phyloP scores from a whole-genome alignment of 768 basidiomycete genomes.

The Chiua virens region DNA sequence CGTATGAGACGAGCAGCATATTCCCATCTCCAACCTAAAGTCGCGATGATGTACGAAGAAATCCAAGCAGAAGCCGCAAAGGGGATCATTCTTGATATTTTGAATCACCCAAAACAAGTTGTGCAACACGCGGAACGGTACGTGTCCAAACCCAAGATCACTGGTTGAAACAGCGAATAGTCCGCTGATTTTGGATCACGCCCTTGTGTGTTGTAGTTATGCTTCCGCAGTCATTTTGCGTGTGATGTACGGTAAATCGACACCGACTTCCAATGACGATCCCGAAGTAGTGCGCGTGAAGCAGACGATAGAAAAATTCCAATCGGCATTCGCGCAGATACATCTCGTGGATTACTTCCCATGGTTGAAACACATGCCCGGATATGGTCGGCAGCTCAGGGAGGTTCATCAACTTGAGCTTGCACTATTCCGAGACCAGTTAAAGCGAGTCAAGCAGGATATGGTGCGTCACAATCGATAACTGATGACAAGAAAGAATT shows the following conservation, averaged over 20 bases:
- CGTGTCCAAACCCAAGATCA: not conserved
- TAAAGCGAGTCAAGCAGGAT: constrained; percentile 17
- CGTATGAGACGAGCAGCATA: constrained; percentile 55
- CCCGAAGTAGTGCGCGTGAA: constrained; percentile 19
- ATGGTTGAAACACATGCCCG: constrained; percentile 47
- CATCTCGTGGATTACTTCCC: constrained; percentile 36
- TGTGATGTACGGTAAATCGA: constrained; percentile 27
- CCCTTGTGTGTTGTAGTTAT: constrained; percentile 11
- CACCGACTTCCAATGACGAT: constrained; percentile 17
- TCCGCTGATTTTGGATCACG: not conserved
- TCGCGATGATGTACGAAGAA: constrained; percentile 43
- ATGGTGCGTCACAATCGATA: not conserved
- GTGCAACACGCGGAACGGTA: constrained; percentile 14
- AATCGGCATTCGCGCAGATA: constrained; percentile 30
- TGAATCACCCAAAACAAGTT: constrained; percentile 14
- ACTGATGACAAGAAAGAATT: too few species aligned
- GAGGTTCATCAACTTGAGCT: constrained; percentile 53
- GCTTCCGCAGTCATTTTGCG: constrained; percentile 22
- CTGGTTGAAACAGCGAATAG: not conserved
- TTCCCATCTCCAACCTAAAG: constrained; percentile 51
- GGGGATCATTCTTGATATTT: constrained; percentile 17
- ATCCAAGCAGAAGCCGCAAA: constrained; percentile 38
- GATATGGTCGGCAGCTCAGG: constrained; percentile 52
- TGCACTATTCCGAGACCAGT: constrained; percentile 46
- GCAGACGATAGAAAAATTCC: constrained; percentile 20